Evolutionary conservation across 352 stramenopile genomes (phyloP), one percentile per base, ranked within the genome.

Genomic region (Globisporangium cylindrosporum): DNA sequence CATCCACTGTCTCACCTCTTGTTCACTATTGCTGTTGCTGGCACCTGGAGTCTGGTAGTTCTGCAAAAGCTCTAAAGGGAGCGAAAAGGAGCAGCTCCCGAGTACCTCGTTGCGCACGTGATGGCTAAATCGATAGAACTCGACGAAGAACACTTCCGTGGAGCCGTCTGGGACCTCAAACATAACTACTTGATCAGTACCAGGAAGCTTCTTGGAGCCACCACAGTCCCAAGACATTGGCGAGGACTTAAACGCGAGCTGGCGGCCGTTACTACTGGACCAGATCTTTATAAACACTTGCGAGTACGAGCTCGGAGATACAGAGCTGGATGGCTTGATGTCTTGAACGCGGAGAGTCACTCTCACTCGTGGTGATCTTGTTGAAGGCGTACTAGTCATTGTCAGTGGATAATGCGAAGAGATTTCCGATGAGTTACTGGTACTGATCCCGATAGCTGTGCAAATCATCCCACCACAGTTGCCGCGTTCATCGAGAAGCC

Each of bases 91-190:
- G 14, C 66, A 64, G 24, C 49, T 34, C 8, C 48, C 48, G 12
- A 73, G 36, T 3, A 57, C 9, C 2, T 66, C 49, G 22, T 68
- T 68, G 36, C 59, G 69, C 25, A 61, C 58, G 32, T 51, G 49
- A 8, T 64, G 46, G 22, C 56, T 74, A 15, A 54, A 72, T 41
- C 58, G 69, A 53, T 34, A 64, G 9, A 70, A 6, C 57, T 72
- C 51, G 51, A 72, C 15, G 29, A 67, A 68, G 54, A 67, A 59
- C 8, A 68, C 60, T 14, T 72, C 67, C 22, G 32, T 38, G 20
- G 18, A 29, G 7, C 3, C 29, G 43, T 51, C n/a, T 34, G 12
- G 46, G 25, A 38, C 32, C 38, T 61, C 29, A 22, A 29, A 48
- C 22, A 18, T 18, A 49, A 22, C n/a, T 49, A n/a, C 32, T 67